These are phyloP conservation scores for Yamadazyma membranifaciens DNA, from an alignment of 1,139 yeast species.

Conservation along the genomic window DNA sequence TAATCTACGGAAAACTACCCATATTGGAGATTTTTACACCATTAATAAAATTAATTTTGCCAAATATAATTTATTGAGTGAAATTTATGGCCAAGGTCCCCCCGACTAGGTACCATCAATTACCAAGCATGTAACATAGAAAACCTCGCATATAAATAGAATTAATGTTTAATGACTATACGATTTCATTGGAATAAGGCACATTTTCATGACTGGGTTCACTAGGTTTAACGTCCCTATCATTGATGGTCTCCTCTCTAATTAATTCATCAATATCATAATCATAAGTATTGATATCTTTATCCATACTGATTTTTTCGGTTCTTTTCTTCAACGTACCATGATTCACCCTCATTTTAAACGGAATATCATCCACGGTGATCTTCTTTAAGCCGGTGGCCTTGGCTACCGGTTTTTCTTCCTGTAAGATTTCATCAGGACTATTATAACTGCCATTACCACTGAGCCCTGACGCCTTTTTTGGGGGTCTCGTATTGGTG, in stretches of 20 bases:
- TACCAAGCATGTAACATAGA: not conserved
- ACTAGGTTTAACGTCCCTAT: not conserved
- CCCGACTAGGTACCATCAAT: not conserved
- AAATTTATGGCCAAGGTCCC: not conserved
- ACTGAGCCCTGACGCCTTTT: not conserved
- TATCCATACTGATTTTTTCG: constrained; percentile 33
- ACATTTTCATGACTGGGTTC: not conserved
- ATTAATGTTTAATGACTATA: not conserved
- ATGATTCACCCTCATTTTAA: constrained; percentile 30
- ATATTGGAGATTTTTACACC: not conserved
- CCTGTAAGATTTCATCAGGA: constrained; percentile 32
- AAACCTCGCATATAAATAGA: not conserved
- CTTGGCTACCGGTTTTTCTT: constrained; percentile 18
- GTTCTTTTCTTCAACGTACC: constrained; percentile 21
- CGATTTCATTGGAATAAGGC: constrained; percentile 7
- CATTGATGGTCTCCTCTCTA: constrained; percentile 17
- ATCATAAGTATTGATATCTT: constrained; percentile 34
- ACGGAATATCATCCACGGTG: constrained; percentile 40
- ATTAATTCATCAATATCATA: constrained; percentile 33
- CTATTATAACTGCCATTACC: constrained; percentile 35
- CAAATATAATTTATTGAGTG: constrained; percentile 2
- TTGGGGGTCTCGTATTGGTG: not conserved
- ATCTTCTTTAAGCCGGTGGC: constrained; percentile 33
- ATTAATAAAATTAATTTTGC: not conserved
- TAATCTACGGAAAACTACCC: not conserved